Conservation (phyloP, 2,329 filamentous ascomycete species). For the Talaromyces albobiverticillius region DNA sequence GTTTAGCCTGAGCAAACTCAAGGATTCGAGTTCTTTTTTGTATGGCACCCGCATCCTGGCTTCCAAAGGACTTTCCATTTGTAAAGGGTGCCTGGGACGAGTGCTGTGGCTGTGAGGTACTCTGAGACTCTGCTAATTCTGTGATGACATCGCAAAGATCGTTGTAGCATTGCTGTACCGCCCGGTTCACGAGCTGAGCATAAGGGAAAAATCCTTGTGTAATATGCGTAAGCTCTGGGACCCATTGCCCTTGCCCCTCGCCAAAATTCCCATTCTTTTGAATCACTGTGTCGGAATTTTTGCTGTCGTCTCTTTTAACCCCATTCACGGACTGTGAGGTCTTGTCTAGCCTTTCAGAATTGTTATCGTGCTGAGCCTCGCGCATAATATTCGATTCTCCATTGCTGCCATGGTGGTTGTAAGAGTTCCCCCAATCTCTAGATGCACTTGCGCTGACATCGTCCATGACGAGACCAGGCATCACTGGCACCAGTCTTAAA, state of each 20-base stretch:
- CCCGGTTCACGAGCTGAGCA: constrained; percentile 69
- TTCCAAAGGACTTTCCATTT: constrained; percentile 31
- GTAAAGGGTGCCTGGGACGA: constrained; percentile 17
- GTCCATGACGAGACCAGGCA: constrained; percentile 45
- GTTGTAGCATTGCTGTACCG: constrained; percentile 81
- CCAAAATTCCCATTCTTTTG: constrained; percentile 1
- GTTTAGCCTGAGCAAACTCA: constrained; percentile 73
- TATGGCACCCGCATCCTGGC: constrained; percentile 57
- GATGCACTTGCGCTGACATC: constrained; percentile 29
- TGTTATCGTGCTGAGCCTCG: constrained; percentile 18
- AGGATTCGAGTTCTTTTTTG: constrained; percentile 73
- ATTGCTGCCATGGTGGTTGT: constrained; percentile 26
- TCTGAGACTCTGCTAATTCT: constrained; percentile 66
- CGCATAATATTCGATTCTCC: constrained; percentile 19
- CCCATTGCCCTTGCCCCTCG: constrained; percentile 27
- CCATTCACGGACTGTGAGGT: constrained; percentile 28
- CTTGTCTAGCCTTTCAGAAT: constrained; percentile 21
- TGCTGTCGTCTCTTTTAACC: constrained; percentile 3
- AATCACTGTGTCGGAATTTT: not conserved
- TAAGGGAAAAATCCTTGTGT: constrained; percentile 74
- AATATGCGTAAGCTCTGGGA: constrained; percentile 64
- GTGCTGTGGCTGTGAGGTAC: constrained; percentile 46
- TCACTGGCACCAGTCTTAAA: constrained; percentile 26
- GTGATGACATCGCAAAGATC: constrained; percentile 68
- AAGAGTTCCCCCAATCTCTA: constrained; percentile 21